Evolutionary conservation across 805 yeast genomes (phyloP), one percentile per base, ranked within the genome.

Genomic region (Scheffersomyces amazonensis): DNA sequence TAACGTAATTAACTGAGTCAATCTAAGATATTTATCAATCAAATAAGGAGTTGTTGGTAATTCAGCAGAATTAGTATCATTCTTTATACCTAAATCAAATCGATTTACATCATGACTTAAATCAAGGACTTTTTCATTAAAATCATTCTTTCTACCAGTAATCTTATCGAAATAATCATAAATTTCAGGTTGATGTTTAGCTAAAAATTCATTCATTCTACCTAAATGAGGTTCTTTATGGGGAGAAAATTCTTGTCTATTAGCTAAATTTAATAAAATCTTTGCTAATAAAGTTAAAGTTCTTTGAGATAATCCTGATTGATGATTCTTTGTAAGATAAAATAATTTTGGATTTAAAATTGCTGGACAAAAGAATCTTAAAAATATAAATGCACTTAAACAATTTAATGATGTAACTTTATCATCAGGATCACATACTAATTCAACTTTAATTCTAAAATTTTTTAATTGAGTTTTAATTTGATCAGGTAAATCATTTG

Each of bases 321-420:
- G 87, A 48, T 86, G 91, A 25, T 76, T 70, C 36, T 76, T 73
- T 0, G 87, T 77, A 35, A 93, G 66, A 43, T 81, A 80, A 57
- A 88, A 89, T 34, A 90, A 60, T 51, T 87, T 88, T 0, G 99
- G 99, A 52, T 88, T 90, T 53, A 93, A 63, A 20, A 91, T 76
- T 0, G 96, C 96, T 0, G 99, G 98, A 51, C 96, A 59, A 38
- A 59, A 59, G 41, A 69, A 69, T 40, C 74, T 48, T 42, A 91
- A 63, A 56, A 91, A 93, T 10, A 91, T 64, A 51, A 93, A 86
- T 1, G 96, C 89, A 16, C 93, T 76, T 22, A 90, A 64, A 35
- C 95, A 85, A 52, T 89, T 83, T 41, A 83, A 66, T 0, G 88
- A 74, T 1, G 74, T 69, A 2, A 56, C 52, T 41, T 67, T 65